Percentiles rank a stretch among this genome's conserved stretches.
phyloP scores from a whole-genome alignment of 768 basidiomycete genomes.

The Hypsizygus marmoreus region DNA sequence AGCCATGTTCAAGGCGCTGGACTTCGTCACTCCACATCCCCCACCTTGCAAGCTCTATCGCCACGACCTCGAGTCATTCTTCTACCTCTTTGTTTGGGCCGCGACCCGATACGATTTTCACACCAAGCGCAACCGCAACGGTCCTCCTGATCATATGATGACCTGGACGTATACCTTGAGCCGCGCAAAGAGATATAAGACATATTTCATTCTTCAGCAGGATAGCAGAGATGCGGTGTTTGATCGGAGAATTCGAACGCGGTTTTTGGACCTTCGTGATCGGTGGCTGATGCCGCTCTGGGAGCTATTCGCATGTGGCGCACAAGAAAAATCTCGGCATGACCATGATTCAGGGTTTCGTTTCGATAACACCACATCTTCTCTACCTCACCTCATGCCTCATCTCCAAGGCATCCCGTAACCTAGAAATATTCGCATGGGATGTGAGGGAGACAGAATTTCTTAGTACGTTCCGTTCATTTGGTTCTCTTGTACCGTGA shows the following conservation, averaged over 20 bases:
- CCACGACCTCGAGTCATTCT: conserved; percentile 28
- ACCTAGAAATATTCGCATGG: no score
- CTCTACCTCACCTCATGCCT: no score
- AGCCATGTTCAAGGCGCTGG: conserved; percentile 29
- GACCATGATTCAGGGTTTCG: no score
- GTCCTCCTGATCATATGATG: not conserved
- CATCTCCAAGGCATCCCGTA: no score
- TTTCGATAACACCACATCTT: no score
- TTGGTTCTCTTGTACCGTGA: no score
- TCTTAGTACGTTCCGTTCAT: no score
- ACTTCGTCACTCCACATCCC: conserved; percentile 19
- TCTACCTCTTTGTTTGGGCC: conserved; percentile 26
- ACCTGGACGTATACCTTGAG: not conserved
- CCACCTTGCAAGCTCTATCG: conserved; percentile 13
- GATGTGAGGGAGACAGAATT: no score
- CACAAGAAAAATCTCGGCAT: no score
- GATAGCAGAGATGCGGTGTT: not conserved
- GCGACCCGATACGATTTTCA: conserved; percentile 19
- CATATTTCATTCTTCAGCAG: no score
- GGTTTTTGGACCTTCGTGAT: conserved; percentile 5
- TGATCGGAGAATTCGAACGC: not conserved
- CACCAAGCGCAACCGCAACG: conserved; percentile 6
- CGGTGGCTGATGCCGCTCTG: conserved; percentile 16
- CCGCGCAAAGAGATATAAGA: not conserved
- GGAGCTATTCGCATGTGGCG: no score